Base-by-base conservation (phyloP, 208 protist species). In the Crithidia sp. region DNA sequence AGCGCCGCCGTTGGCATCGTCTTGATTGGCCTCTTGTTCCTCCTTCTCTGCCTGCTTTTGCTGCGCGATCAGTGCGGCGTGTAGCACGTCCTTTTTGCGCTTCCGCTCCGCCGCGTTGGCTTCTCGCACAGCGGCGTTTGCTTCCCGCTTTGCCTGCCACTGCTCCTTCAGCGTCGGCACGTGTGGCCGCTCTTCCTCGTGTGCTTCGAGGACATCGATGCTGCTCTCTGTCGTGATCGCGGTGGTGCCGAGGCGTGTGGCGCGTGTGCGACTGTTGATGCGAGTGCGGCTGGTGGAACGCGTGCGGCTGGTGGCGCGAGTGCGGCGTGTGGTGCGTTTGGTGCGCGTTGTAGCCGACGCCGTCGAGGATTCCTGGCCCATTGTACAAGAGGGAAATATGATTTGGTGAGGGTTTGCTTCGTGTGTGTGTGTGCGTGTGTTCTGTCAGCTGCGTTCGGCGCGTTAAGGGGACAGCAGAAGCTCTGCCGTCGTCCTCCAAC, bases 81-180 rank as follows among this genome's bases (percentile, higher is more conserved):
- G 71, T 16, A 63, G 49, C 17, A 60, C 77, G 17, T 82, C 73
- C 50, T 77, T 77, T 28, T 71, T 77, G 17, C 57, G 62, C 40
- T 66, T 54, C 2, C 72, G 72, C 50, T 77, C 77, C 36, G 50
- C 62, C 9, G 71, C 77, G 19, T 52, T 60, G 17, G 58, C 66
- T 55, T 82, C 64, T 12, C 66, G 64, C 43, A 14, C 49, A 49
- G 53, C 17, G 17, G 50, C 66, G 28, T 77, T 77, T 10, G 63
- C 72, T 40, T 71, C 62, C 7, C 56, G 64, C 57, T 67, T 71
- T 49, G 49, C 70, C 28, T 67, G 63, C 76, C 71, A 70, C 54
- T 81, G 70, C 59, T 76, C 72, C 13, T 71, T 77, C 47, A 77
- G 72, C 44, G 62, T 77, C 7, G 72, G 72, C 62, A 52, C 28